Evolutionary conservation across 2,329 filamentous ascomycete genomes (phyloP).

Genomic region (Penicillium sp.): DNA sequence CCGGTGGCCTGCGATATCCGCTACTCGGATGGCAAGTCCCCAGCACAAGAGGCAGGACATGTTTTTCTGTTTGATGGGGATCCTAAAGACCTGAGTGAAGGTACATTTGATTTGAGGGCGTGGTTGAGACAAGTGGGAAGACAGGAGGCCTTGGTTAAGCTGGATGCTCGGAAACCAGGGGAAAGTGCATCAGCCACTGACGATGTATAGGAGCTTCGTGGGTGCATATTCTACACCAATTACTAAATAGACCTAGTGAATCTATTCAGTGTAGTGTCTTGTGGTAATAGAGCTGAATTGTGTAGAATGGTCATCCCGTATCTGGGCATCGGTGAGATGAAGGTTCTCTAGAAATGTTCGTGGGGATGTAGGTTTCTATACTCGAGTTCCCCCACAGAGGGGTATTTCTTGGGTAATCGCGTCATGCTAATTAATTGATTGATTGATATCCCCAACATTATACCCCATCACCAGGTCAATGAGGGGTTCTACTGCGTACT

Average conservation of each 20-base stretch:
- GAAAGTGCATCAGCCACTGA: background rate
- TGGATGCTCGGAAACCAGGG: constrained; percentile 1
- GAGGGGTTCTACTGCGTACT: background rate
- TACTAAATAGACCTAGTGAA: background rate
- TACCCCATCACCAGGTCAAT: background rate
- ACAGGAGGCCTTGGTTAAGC: background rate
- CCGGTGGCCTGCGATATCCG: constrained; percentile 6
- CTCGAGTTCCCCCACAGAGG: background rate
- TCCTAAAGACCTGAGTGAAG: constrained; percentile 15
- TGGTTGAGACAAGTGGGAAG: constrained; percentile 17
- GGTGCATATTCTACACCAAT: background rate
- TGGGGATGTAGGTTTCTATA: background rate
- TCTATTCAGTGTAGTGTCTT: background rate
- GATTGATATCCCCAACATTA: background rate
- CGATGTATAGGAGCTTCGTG: background rate
- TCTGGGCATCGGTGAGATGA: background rate
- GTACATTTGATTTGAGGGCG: constrained; percentile 16
- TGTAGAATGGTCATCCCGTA: background rate
- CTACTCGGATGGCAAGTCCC: constrained; percentile 7
- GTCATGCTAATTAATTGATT: background rate
- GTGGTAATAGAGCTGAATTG: background rate
- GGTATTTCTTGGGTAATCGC: background rate
- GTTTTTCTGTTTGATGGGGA: constrained; percentile 21
- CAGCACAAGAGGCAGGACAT: background rate
- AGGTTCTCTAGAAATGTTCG: background rate